These are phyloP conservation scores for Rhizopogon rudus DNA, from an alignment of 768 basidiomycete species.

Conservation along the genomic window DNA sequence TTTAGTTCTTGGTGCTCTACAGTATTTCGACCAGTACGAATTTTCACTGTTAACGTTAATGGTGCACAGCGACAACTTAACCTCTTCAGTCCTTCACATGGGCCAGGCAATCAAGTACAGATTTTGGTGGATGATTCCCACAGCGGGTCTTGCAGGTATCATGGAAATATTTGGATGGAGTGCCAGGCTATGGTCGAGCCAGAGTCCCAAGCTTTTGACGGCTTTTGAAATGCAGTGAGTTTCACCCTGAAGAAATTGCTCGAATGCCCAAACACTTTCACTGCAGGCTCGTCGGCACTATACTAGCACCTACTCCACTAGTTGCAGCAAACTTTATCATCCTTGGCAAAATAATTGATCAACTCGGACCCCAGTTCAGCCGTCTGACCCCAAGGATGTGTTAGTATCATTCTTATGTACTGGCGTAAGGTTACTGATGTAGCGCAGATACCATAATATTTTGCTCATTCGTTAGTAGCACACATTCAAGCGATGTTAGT, in stretches of 20 bases:
- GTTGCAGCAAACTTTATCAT: constrained; percentile 54
- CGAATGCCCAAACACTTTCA: background rate
- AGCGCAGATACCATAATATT: constrained; percentile 9
- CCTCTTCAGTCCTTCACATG: constrained; percentile 37
- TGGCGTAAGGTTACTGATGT: background rate
- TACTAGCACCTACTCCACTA: constrained; percentile 52
- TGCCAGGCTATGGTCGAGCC: constrained; percentile 48
- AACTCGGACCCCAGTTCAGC: constrained; percentile 45
- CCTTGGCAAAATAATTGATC: constrained; percentile 39
- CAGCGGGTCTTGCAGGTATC: constrained; percentile 40
- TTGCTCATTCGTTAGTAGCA: constrained; percentile 6
- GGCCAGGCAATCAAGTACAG: constrained; percentile 39
- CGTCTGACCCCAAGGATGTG: constrained; percentile 33
- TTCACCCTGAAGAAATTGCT: background rate
- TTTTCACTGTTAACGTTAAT: background rate
- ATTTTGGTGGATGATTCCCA: constrained; percentile 50
- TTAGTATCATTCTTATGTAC: constrained; percentile 3
- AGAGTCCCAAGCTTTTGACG: constrained; percentile 8
- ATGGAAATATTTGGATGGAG: constrained; percentile 54
- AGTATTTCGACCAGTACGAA: constrained; percentile 33
- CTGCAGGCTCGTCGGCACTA: constrained; percentile 32
- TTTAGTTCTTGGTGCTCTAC: constrained; percentile 35
- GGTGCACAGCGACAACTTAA: background rate
- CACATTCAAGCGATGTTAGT: background rate
- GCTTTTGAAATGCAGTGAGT: constrained; percentile 44